phyloP scores from a whole-genome alignment of 441 rosid genomes.

The Capsella rubella region DNA sequence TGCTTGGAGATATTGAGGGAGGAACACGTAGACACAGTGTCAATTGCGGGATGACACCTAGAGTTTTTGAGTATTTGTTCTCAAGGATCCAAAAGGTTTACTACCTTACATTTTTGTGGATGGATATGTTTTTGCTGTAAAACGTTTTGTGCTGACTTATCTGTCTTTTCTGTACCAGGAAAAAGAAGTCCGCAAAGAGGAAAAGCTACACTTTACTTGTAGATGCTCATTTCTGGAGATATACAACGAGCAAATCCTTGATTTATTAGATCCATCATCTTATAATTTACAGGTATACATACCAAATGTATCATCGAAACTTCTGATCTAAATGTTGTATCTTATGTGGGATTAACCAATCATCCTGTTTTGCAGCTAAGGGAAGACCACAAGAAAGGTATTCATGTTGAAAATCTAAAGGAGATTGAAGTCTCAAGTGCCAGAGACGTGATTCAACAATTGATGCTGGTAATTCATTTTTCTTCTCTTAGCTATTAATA shows the following conservation, averaged over 20 bases:
- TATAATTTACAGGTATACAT: slow-evolving; percentile 78
- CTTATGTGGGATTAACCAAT: slow-evolving; percentile 15
- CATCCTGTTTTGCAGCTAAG: slow-evolving; percentile 63
- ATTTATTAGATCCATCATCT: slow-evolving; percentile 92
- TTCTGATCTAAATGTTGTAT: slow-evolving; percentile 14
- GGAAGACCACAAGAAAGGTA: slow-evolving; percentile 93
- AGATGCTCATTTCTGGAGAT: slow-evolving; percentile 98
- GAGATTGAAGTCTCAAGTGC: slow-evolving; percentile 93
- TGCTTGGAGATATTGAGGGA: slow-evolving; percentile 99
- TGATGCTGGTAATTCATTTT: slow-evolving; percentile 65
- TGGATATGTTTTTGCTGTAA: neutral
- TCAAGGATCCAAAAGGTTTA: slow-evolving; percentile 91
- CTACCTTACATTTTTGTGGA: neutral
- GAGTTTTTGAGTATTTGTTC: slow-evolving; percentile 92
- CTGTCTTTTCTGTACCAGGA: slow-evolving; percentile 64
- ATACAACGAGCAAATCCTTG: slow-evolving; percentile 97
- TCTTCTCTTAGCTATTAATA: slow-evolving; percentile 2
- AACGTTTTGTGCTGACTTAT: slow-evolving; percentile 18
- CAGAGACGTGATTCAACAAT: slow-evolving; percentile 90
- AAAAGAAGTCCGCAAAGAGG: slow-evolving; percentile 83
- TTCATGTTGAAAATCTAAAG: slow-evolving; percentile 92
- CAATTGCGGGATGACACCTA: slow-evolving; percentile 95
- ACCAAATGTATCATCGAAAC: neutral
- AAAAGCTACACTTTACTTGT: slow-evolving; percentile 76
- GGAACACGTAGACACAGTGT: slow-evolving; percentile 96